Conservation (phyloP, 495 filamentous ascomycete species). For the Penicillium coprophilum region DNA sequence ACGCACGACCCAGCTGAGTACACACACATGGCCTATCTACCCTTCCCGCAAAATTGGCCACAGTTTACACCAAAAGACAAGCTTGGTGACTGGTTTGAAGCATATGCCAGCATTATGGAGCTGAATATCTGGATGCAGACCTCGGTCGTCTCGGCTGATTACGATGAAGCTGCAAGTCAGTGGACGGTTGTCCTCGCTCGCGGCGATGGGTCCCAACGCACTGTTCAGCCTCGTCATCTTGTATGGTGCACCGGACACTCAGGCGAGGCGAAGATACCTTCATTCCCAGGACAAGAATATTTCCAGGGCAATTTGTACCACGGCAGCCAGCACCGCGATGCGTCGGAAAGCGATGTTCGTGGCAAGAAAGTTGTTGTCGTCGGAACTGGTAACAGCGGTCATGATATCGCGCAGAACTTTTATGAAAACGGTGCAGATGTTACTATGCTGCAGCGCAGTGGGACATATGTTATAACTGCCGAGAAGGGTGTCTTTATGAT, state of each 20-base stretch:
- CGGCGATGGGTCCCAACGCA: conserved; percentile 39
- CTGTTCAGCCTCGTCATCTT: conserved; percentile 45
- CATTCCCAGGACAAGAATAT: conserved; percentile 42
- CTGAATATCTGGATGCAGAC: conserved; percentile 71
- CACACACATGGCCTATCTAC: conserved; percentile 72
- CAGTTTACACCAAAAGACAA: conserved; percentile 79
- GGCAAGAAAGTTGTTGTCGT: conserved; percentile 76
- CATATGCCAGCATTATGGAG: conserved; percentile 69
- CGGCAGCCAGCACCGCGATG: conserved; percentile 42
- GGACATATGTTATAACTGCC: conserved; percentile 69
- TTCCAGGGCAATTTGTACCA: conserved; percentile 53
- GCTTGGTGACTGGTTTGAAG: conserved; percentile 73
- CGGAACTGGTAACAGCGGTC: conserved; percentile 78
- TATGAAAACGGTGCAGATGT: conserved; percentile 73
- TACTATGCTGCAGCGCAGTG: conserved; percentile 75
- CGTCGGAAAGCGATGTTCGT: conserved; percentile 35
- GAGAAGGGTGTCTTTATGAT: conserved; percentile 58
- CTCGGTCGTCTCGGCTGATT: conserved; percentile 50
- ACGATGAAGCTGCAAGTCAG: conserved; percentile 48
- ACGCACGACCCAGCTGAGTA: conserved; percentile 68
- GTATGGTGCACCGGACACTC: conserved; percentile 53
- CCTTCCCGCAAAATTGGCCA: conserved; percentile 66
- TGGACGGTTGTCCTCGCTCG: conserved; percentile 63
- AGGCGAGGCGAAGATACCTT: conserved; percentile 48
- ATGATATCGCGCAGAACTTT: conserved; percentile 82